Base-by-base conservation (phyloP, 169 alveolate genomes). In the Cryptosporidium canis region DNA sequence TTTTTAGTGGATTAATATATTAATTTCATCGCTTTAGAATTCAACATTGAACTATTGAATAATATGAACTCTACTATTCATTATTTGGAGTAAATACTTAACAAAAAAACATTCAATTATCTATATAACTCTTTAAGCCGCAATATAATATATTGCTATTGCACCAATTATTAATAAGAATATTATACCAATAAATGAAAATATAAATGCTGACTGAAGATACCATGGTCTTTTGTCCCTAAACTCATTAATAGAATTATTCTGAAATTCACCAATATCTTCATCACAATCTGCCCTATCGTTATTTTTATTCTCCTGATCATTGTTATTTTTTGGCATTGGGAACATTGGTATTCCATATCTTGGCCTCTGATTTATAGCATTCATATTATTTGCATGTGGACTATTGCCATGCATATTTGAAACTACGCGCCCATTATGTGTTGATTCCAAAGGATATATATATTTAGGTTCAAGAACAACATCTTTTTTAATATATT, bases 311-410 rank as follows among this genome's bases (percentile, higher is more conserved):
- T 11, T 18, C 16, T 37, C 14, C 64, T 47, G 67, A 16, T 29
- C 33, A 24, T 16, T 41, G 9, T 48, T 2, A 47, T 55, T 41
- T 55, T 66, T 47, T 21, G 67, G 41, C 41, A 70, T 31, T n/a
- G 64, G 84, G 31, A 70, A 70, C 67, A 48, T 70, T 45, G 84
- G 84, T 31, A 70, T 70, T 7, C 84, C 84, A 33, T 31, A 51
- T 55, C 21, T 18, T 48, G 84, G 67, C 35, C 53, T 47, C 31
- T 21, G 27, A 8, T 27, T 24, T 67, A 21, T 16, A 7, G 21
- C 35, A 43, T 41, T 67, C 5, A 14, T 14, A 21, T 47, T 21
- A 67, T 67, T 67, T 43, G 39, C 45, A 29, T 43, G 45, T 2
- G 47, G 35, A 7, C 6, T 35, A 24, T 47, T 61, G 27, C 63